Percentiles rank a stretch among this genome's conserved stretches.
Evolutionary conservation across 2,329 filamentous ascomycete genomes (phyloP).

Genomic region (Calonectria pauciramosa): DNA sequence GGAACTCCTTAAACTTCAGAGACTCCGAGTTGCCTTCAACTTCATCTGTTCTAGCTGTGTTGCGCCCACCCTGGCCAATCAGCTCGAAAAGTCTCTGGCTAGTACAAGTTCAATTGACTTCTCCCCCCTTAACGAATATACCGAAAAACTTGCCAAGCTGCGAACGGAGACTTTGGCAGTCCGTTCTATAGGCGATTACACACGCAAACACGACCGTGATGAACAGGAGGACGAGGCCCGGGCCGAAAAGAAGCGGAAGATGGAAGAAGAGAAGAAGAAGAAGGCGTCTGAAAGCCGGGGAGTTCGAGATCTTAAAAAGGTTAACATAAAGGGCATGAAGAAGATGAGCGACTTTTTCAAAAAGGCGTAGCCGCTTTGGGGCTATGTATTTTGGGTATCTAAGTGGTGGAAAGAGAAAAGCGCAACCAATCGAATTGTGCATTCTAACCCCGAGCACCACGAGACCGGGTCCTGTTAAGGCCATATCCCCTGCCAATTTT

Average conservation of each 20-base stretch:
- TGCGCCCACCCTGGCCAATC: constrained; percentile 56
- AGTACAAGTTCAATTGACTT: constrained; percentile 71
- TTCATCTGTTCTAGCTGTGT: constrained; percentile 77
- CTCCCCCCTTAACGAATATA: constrained; percentile 76
- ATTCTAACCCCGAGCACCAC: constrained; percentile 47
- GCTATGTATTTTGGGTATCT: constrained; percentile 50
- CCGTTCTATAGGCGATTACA: constrained; percentile 77
- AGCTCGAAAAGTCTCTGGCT: constrained; percentile 58
- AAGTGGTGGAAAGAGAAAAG: constrained; percentile 26
- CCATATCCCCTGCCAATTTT: constrained; percentile 53
- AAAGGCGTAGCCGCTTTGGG: constrained; percentile 64
- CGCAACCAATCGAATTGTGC: constrained; percentile 5
- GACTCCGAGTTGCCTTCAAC: constrained; percentile 73
- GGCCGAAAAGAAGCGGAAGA: constrained; percentile 85
- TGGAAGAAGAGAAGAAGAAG: constrained; percentile 90
- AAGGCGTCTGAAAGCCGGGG: constrained; percentile 82
- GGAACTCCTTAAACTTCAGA: constrained; percentile 71
- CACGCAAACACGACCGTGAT: constrained; percentile 75
- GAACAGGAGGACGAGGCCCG: constrained; percentile 76
- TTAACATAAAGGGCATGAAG: constrained; percentile 93
- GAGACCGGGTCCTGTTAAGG: constrained; percentile 49
- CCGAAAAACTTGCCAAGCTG: constrained; percentile 74
- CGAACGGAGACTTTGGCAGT: constrained; percentile 79
- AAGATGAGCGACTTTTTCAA: constrained; percentile 96
- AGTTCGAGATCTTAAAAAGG: constrained; percentile 87